A percentile compares a stretch with the other conserved stretches of the same genome.
Conservation (phyloP, 495 filamentous ascomycete species). For the Hypomontagnella submonticulosa region DNA sequence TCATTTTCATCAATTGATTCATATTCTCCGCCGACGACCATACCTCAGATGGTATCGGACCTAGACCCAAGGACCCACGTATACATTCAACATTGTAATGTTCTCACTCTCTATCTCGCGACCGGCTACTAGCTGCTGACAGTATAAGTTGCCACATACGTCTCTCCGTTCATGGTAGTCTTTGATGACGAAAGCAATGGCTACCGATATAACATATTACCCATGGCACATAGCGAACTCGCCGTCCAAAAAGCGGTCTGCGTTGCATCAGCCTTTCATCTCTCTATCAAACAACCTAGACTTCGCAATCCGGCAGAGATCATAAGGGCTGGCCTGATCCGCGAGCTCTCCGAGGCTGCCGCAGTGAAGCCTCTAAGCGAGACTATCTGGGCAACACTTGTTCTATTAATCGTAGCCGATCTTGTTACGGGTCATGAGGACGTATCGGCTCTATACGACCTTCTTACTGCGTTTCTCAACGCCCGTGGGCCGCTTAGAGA, state of each 20-base stretch:
- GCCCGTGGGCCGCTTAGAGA: no score
- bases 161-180: constrained; percentile 19
- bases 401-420: constrained; percentile 17
- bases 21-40: no score
- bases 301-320: constrained; percentile 21
- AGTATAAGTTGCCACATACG: constrained; percentile 10
- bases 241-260: constrained; percentile 24
- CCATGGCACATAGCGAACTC: constrained; percentile 13
- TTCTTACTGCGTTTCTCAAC: constrained; percentile 11
- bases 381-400: constrained; percentile 19
- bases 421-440: constrained; percentile 21
- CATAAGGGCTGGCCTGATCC: constrained; percentile 19
- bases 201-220: constrained; percentile 19
- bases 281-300: constrained; percentile 1
- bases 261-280: constrained; percentile 22
- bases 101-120: neutral
- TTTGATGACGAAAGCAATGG: constrained; percentile 23
- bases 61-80: no score
- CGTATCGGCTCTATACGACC: neutral
- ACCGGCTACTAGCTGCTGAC: neutral
- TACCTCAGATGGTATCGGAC: no score
- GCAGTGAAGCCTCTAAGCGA: constrained; percentile 12
- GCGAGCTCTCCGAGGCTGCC: constrained; percentile 7
- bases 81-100: no score
- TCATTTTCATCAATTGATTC: no score